Base-by-base conservation (phyloP, 768 basidiomycete genomes). In the Podaxis sp. region DNA sequence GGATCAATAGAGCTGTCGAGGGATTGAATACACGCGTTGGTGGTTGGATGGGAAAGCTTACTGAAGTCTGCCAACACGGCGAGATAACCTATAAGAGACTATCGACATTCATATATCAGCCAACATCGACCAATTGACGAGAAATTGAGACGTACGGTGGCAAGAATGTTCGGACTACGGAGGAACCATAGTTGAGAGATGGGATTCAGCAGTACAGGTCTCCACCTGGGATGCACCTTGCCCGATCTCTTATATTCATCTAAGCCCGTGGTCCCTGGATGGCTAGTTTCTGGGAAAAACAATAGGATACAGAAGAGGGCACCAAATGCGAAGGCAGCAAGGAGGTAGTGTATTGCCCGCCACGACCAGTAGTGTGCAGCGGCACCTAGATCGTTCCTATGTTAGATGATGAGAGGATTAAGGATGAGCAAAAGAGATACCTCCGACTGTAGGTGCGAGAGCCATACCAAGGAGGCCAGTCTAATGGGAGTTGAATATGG, bases 241-340 rank as follows among this genome's bases (percentile, higher is more conserved):
- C 68, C 52, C 11, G 72, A 39, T 63, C 83, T 83, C 30, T 71
- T 60, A 19, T 73, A 51, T 64, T 84, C 83, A 54, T 87, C 87
- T 0, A 87, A 74, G 0, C 87, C 84, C 49, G 80, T 75, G 1
- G 80, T 69, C 2, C 84, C 81, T 0, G 89, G 88, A 65, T 87
- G 85, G 49, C 82, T 83, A 0, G 89, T 90, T 67, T 91, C 89
- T 0, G 88, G 89, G 24, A 89, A 80, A 61, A 79, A 79, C 1
- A 80, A 48, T 1, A 70, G 56, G 30, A 89, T 75, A 7, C 75
- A 64, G 8, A 81, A 4, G 48, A 84, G 75, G 1, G 77, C 75
- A 0, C 79, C 17, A 0, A 82, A 49, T 1, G 80, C 82, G 39
- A 75, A 72, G 0, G 77, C 38, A 2, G 80, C 82, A 2, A 90